phyloP scores from a whole-genome alignment of 495 filamentous ascomycete species.

The Tetracladium setigerum region DNA sequence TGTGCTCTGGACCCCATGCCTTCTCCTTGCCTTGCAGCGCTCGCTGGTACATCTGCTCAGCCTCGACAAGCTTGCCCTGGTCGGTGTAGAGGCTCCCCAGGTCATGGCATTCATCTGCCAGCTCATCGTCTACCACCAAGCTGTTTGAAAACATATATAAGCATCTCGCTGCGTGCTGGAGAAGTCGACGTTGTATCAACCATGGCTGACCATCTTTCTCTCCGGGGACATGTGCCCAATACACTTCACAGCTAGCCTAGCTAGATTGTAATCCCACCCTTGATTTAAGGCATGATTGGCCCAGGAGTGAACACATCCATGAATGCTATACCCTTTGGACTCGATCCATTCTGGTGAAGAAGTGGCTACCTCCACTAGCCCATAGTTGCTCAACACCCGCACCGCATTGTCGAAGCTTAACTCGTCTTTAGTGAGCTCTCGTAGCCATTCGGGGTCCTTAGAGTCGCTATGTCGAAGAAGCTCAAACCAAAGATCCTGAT shows the following conservation, averaged over 20 bases:
- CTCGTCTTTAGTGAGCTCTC: conserved; percentile 15
- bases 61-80: conserved; percentile 25
- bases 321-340: conserved; percentile 30
- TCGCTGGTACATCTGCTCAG: conserved; percentile 28
- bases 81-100: conserved; percentile 23
- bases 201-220: conserved; percentile 21
- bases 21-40: conserved; percentile 33
- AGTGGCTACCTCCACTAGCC: conserved; percentile 21
- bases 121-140: conserved; percentile 6
- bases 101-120: conserved; percentile 9
- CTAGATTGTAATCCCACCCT: conserved; percentile 19
- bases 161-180: conserved; percentile 30
- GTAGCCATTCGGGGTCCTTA: conserved; percentile 13
- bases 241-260: conserved; percentile 20
- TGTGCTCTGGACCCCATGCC: conserved; percentile 30
- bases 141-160: conserved; percentile 14
- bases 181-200: conserved; percentile 27
- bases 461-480: conserved; percentile 20
- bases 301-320: conserved; percentile 34
- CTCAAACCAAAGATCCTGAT: conserved; percentile 44
- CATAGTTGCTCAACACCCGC: conserved; percentile 20
- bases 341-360: conserved; percentile 15
- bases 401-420: conserved; percentile 19
- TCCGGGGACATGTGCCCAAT: conserved; percentile 19
- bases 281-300: conserved; percentile 27